These are phyloP conservation scores for Yarrowia yakushimensis DNA, from an alignment of 805 yeast species.

Conservation along the genomic window DNA sequence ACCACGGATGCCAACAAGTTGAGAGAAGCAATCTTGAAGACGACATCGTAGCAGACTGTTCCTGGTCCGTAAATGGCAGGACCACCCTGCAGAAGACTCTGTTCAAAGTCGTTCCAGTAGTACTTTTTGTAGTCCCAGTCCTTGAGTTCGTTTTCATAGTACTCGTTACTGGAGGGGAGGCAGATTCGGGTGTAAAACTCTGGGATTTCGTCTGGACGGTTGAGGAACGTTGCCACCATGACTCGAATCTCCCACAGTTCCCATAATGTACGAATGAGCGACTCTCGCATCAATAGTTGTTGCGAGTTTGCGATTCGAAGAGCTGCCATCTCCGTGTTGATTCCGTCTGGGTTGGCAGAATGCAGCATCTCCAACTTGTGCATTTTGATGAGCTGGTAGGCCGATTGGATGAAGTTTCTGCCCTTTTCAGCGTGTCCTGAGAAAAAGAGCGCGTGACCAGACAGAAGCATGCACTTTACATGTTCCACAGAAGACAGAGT, in stretches of 20 bases:
- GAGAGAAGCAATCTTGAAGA: slow-evolving; percentile 21
- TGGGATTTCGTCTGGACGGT: slow-evolving; percentile 9
- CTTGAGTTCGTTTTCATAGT: slow-evolving; percentile 20
- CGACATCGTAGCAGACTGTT: slow-evolving; percentile 17
- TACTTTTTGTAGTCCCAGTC: slow-evolving; percentile 26
- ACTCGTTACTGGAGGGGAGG: slow-evolving; percentile 19
- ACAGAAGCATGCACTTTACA: slow-evolving; percentile 20
- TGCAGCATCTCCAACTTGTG: slow-evolving; percentile 26
- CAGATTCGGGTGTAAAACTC: slow-evolving; percentile 22
- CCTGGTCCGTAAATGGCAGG: neutral
- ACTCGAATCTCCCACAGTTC: slow-evolving; percentile 26
- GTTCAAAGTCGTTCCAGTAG: slow-evolving; percentile 26
- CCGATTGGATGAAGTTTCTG: slow-evolving; percentile 3
- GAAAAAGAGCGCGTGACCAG: slow-evolving; percentile 25
- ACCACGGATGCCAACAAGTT: slow-evolving; percentile 17
- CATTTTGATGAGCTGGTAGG: slow-evolving; percentile 20
- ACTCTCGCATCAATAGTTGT: slow-evolving; percentile 24
- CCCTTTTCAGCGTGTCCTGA: slow-evolving; percentile 23
- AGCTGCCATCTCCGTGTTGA: slow-evolving; percentile 15
- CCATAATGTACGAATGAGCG: slow-evolving; percentile 26
- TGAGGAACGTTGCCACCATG: slow-evolving; percentile 14
- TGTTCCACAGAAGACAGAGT: slow-evolving; percentile 8
- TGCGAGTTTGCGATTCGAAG: slow-evolving; percentile 21
- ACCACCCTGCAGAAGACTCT: slow-evolving; percentile 8
- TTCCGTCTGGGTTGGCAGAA: slow-evolving; percentile 20